These are phyloP conservation scores for Picea glauca DNA, from an alignment of 75 land plant genomes.

Conservation along the genomic window DNA sequence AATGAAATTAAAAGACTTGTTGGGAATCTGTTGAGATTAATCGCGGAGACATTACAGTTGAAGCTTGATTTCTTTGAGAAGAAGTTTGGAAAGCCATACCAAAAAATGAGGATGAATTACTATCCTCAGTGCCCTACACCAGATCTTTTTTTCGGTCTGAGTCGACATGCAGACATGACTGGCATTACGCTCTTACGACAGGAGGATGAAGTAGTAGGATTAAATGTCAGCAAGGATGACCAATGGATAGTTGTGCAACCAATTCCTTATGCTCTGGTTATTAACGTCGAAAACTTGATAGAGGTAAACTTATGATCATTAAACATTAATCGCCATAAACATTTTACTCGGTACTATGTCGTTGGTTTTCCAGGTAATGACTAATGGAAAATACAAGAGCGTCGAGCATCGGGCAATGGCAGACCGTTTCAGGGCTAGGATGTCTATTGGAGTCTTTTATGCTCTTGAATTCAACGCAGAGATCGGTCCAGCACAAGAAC, in stretches of 20 bases:
- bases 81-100: background rate
- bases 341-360: background rate
- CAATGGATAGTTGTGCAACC: conserved; percentile 23
- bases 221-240: conserved; percentile 32
- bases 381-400: conserved; percentile 34
- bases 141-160: conserved; percentile 23
- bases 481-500: conserved; percentile 27
- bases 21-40: conserved; percentile 15
- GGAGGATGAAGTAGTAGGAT: conserved; percentile 19
- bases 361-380: conserved; percentile 19
- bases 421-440: background rate
- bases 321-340: background rate
- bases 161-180: conserved; percentile 18
- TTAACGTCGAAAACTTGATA: conserved; percentile 26
- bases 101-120: conserved; percentile 24
- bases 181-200: conserved; percentile 25
- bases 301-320: conserved; percentile 5
- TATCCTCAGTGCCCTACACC: conserved; percentile 39
- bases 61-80: conserved; percentile 1
- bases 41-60: conserved; percentile 16
- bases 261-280: conserved; percentile 20
- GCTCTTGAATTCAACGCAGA: conserved; percentile 23
- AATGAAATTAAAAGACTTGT: conserved; percentile 21
- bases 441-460: conserved; percentile 20
- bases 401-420: conserved; percentile 17